These are phyloP conservation scores for Persicaria maculosa DNA, from an alignment of 148 eudicot genomes.

Conservation along the genomic window DNA sequence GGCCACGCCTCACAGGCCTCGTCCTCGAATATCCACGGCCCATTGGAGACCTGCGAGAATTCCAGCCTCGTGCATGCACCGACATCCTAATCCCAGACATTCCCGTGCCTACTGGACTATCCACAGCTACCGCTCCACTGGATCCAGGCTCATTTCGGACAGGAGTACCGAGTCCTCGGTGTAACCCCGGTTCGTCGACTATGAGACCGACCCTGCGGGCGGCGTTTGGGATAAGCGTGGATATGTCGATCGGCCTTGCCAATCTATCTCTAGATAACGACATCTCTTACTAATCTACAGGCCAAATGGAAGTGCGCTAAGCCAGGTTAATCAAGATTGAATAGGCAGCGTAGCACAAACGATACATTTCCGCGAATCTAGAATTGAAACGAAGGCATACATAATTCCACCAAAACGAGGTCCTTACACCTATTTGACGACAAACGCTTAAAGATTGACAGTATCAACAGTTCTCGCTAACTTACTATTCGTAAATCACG, in stretches of 20 bases:
- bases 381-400: neutral
- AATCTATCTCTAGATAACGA: constrained; percentile 56
- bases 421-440: too few relatives aligned
- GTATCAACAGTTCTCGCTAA: too few relatives aligned
- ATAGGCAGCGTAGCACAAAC: neutral
- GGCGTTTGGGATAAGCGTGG: constrained; percentile 22
- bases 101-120: constrained; percentile 17
- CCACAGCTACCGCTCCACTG: constrained; percentile 13
- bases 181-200: constrained; percentile 34
- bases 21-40: constrained; percentile 23
- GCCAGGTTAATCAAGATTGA: neutral
- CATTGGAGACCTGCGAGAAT: constrained; percentile 5
- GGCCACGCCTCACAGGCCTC: constrained; percentile 13
- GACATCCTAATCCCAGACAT: neutral
- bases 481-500: too few relatives aligned
- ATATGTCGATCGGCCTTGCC: constrained; percentile 47
- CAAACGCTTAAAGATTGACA: too few relatives aligned
- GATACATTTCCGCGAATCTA: neutral
- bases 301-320: neutral
- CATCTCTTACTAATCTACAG: neutral
- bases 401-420: neutral
- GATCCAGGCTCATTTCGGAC: constrained; percentile 23
- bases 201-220: constrained; percentile 26
- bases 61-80: constrained; percentile 18
- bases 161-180: constrained; percentile 20